Evolutionary conservation across 2,329 filamentous ascomycete genomes (phyloP), one percentile per base, ranked within the genome.

Genomic region (Pyrenophora tritici-repentis): DNA sequence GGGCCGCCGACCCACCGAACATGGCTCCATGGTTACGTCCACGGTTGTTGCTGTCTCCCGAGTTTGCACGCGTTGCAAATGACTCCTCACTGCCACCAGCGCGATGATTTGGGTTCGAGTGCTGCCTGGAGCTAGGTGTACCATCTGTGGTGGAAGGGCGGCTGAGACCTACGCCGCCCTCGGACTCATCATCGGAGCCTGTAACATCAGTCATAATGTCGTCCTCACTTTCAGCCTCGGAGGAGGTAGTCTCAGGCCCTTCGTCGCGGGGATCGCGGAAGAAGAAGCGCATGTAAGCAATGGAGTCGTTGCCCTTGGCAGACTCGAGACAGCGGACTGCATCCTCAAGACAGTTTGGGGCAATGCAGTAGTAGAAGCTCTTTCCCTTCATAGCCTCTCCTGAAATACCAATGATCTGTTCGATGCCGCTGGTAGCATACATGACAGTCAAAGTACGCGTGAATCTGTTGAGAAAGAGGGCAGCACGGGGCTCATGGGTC

Each of bases 271-370:
- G 90, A 67, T 94, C 87, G 45, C 89, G 83, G 65, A 89, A 93
- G 83, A 86, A 90, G 71, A 95, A 96, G 14, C 91, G 87, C 52
- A 96, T 79, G 65, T 96, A 95, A 2, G 91, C 90, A 64, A 95
- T 94, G 2, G 91, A 95, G 70, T 96, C 90, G 63, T 96, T 95
- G 22, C 88, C 87, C 70, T 96, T 96, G 17, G 91, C 90, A 59
- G 88, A 88, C 72, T 95, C 91, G 26, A 96, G 75, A 63, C 88
- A 92, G 55, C 85, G 83, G 29, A 93, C 84, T 3, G 90, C 90
- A 61, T 94, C 89, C 7, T 83, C 78, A 22, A 94, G 78, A 61
- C 89, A 94, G 54, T 86, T 87, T 61, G 89, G 85, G 50, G 89
- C 84, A 42, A 96, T 94, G 67, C 89, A 93, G 63, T 91, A 89